These are phyloP conservation scores for Amaranthus cruentus DNA, from an alignment of 148 eudicot species.

Conservation along the genomic window DNA sequence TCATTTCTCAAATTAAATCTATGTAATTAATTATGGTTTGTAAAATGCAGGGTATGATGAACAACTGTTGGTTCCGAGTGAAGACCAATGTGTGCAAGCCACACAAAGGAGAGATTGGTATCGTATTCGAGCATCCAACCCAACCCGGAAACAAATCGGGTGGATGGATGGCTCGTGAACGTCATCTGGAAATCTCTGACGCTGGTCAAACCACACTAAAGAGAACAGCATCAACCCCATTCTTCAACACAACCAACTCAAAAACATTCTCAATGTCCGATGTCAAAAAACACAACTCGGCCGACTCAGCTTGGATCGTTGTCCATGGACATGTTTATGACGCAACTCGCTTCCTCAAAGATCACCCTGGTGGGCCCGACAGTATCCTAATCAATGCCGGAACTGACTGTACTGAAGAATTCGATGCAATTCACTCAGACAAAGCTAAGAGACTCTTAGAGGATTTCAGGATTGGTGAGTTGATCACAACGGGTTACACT, in stretches of 20 bases:
- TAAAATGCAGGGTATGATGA: conserved; percentile 83
- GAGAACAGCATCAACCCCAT: conserved; percentile 67
- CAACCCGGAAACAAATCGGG: conserved; percentile 85
- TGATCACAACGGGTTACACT: conserved; percentile 49
- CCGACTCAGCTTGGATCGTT: conserved; percentile 89
- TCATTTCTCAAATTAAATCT: neutral
- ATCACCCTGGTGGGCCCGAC: conserved; percentile 88
- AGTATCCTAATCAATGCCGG: conserved; percentile 91
- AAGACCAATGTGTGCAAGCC: conserved; percentile 81
- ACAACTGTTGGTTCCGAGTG: conserved; percentile 95
- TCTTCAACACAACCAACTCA: conserved; percentile 52
- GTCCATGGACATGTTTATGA: conserved; percentile 80
- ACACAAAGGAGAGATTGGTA: conserved; percentile 76
- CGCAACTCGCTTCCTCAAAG: conserved; percentile 66
- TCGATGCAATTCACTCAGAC: conserved; percentile 85
- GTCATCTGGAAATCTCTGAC: conserved; percentile 46
- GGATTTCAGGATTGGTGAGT: conserved; percentile 64
- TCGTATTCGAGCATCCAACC: conserved; percentile 94
- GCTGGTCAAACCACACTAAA: conserved; percentile 36
- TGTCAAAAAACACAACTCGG: conserved; percentile 61
- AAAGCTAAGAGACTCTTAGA: conserved; percentile 79
- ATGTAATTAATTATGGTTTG: neutral
- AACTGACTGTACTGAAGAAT: conserved; percentile 86
- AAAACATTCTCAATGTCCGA: conserved; percentile 61
- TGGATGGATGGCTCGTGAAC: conserved; percentile 98